Evolutionary conservation across 2,329 filamentous ascomycete genomes (phyloP).

Genomic region (Zymoseptoria pseudotritici): DNA sequence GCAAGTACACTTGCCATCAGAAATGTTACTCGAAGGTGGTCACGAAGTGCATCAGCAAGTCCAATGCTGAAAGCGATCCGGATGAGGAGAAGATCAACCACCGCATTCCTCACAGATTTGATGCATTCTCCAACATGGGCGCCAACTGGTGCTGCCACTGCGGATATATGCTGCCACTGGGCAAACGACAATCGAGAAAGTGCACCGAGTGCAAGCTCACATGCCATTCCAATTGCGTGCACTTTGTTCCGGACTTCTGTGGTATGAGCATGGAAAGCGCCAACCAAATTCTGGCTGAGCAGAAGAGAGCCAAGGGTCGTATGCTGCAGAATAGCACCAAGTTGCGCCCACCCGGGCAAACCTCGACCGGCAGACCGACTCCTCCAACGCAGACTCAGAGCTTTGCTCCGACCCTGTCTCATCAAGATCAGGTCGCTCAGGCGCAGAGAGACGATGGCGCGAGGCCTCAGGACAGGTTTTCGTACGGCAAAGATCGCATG

Average conservation of each 20-base stretch:
- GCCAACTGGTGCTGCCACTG: constrained; percentile 99
- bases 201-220: constrained; percentile 92
- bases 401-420: constrained; percentile 27
- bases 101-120: constrained; percentile 94
- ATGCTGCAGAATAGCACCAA: constrained; percentile 38
- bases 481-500: constrained; percentile 41
- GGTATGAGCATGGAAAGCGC: constrained; percentile 98
- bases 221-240: constrained; percentile 82
- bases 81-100: constrained; percentile 99
- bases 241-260: constrained; percentile 96
- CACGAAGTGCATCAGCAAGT: constrained; percentile 99
- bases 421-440: constrained; percentile 31
- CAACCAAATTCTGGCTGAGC: constrained; percentile 84
- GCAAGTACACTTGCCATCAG: constrained; percentile 98
- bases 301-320: constrained; percentile 62
- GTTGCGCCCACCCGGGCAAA: constrained; percentile 44
- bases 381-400: constrained; percentile 34
- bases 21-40: constrained; percentile 96
- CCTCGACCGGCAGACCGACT: constrained; percentile 38
- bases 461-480: constrained; percentile 35
- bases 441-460: constrained; percentile 13
- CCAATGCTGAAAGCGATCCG: constrained; percentile 94
- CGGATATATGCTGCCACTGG: constrained; percentile 89
- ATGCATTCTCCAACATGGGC: constrained; percentile 92
- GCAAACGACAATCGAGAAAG: constrained; percentile 88